Percentiles rank a stretch among this genome's conserved stretches.
phyloP scores from a whole-genome alignment of 306 rosid genomes.

The Purshia tridentata region DNA sequence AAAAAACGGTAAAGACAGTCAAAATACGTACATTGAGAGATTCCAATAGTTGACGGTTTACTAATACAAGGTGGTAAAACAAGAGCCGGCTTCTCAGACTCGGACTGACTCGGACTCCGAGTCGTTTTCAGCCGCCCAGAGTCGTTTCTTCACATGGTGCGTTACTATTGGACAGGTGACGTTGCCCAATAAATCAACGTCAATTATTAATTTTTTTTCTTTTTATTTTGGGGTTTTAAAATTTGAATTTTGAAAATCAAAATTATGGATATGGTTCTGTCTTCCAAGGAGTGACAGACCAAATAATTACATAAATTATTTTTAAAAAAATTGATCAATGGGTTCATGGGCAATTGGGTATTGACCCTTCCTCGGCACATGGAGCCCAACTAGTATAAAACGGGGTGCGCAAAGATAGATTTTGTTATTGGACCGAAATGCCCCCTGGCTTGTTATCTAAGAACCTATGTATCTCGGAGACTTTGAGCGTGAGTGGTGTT shows the following conservation, averaged over 20 bases:
- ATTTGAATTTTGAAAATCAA: constrained; percentile 26
- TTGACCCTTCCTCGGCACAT: neutral
- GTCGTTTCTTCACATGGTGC: constrained; percentile 28
- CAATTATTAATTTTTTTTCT: neutral
- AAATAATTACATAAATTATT: too few relatives aligned
- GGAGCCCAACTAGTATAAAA: constrained; percentile 6
- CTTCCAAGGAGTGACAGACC: neutral
- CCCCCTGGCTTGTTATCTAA: neutral
- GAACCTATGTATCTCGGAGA: too few relatives aligned
- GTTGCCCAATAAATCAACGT: constrained; percentile 21
- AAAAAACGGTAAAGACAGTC: neutral
- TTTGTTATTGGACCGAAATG: neutral
- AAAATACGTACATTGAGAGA: constrained; percentile 14
- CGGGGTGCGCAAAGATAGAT: neutral
- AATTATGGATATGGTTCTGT: neutral
- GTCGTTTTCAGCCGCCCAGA: constrained; percentile 44
- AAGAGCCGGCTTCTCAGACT: constrained; percentile 1
- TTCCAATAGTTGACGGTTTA: constrained; percentile 19
- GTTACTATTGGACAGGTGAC: constrained; percentile 34
- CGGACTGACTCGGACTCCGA: constrained; percentile 30
- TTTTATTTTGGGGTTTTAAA: neutral
- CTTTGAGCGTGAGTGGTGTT: too few relatives aligned
- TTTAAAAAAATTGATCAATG: too few relatives aligned
- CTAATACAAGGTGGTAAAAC: neutral
- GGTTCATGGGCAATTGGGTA: neutral